phyloP scores from a whole-genome alignment of 2,329 filamentous ascomycete genomes.

The Mycosphaerella arachidis region DNA sequence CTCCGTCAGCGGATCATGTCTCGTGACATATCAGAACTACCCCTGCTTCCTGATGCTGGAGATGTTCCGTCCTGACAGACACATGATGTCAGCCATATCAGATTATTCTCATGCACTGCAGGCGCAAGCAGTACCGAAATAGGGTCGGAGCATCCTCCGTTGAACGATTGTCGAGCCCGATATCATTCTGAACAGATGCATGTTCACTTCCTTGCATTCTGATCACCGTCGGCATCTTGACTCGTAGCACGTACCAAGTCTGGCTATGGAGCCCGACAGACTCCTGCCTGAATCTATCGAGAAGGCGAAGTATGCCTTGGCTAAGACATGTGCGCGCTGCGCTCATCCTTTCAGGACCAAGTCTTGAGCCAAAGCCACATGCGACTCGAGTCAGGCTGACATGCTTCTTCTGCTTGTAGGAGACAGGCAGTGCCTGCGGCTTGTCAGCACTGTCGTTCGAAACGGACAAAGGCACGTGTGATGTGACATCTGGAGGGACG shows the following conservation, averaged over 20 bases:
- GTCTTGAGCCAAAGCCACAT: background rate
- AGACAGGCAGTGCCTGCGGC: constrained; percentile 4
- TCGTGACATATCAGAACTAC: too few species aligned
- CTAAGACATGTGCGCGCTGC: background rate
- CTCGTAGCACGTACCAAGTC: background rate
- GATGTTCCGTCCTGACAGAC: too few species aligned
- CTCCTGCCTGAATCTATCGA: background rate
- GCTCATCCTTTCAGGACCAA: background rate
- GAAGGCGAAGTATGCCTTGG: background rate
- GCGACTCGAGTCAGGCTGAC: background rate
- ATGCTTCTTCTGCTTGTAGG: background rate
- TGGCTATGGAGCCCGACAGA: background rate
- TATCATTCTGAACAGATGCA: background rate
- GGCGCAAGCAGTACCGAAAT: too few species aligned
- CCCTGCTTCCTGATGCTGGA: too few species aligned
- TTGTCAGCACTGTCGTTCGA: constrained; percentile 3
- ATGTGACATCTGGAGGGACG: too few species aligned
- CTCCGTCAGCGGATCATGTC: too few species aligned
- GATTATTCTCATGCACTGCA: too few species aligned
- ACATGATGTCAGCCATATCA: background rate
- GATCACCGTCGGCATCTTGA: background rate
- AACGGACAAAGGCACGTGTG: background rate
- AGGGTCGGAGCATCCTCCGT: too few species aligned
- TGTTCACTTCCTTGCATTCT: background rate
- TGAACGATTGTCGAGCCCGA: too few species aligned